Evolutionary conservation across 805 yeast genomes (phyloP), one percentile per base, ranked within the genome.

Genomic region (Lipomyces sp.): DNA sequence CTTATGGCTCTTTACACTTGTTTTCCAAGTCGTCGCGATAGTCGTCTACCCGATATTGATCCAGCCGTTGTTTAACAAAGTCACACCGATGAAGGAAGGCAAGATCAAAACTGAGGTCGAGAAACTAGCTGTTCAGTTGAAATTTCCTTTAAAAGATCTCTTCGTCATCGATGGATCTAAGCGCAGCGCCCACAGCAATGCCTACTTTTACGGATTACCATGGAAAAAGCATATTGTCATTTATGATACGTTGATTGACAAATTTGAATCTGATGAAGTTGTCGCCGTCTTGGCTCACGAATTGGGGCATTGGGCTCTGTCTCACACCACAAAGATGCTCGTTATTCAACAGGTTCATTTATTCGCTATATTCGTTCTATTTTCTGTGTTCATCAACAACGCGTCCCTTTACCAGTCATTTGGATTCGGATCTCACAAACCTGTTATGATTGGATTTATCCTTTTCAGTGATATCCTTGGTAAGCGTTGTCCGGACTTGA

Each of bases 261-360:
- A 90, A 66, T 87, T 92, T 42, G 80, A 92, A 37, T 84, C 86
- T 35, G 85, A 84, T 54, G 96, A 95, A 78, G 90, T 92, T 53
- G 91, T 92, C 61, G 98, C 98, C 61, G 97, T 95, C 0, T 83
- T 94, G 71, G 98, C 97, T n/a, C 99, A 95, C 76, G 99, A 95
- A 81, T 89, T 95, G 72, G 99, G 99, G 60, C 99, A 95, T 78
- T 95, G 99, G 99, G 88, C 89, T 73, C 83, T 90, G 77, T 87
- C 89, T 65, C 99, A 95, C 78, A 89, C 93, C 68, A 81, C 93
- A n/a, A 87, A 87, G 76, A 84, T 89, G 83, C 79, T 95, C 74
- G 74, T 84, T 4, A 83, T 88, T 69, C 81, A 86, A 57, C 93
- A 91, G 15, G 76, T 80, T 4, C 90, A 90, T 72, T 77, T 88